A percentile compares a stretch with the other conserved stretches of the same genome.
phyloP scores from a whole-genome alignment of 352 stramenopile genomes.

The Globisporangium megalacanthum region DNA sequence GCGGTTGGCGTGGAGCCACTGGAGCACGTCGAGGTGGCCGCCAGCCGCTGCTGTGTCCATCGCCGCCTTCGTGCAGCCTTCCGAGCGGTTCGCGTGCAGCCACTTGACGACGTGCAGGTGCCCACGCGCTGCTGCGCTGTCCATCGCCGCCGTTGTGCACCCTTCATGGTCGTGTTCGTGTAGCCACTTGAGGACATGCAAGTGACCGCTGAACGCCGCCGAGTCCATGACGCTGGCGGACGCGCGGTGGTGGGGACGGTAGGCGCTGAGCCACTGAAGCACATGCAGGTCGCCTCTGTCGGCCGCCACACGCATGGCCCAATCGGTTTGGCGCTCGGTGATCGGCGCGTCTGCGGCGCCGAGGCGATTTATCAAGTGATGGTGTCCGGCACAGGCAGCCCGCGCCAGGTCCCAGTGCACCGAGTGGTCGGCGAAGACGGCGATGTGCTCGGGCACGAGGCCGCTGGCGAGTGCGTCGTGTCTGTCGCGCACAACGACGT shows the following conservation, averaged over 20 bases:
- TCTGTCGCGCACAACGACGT: conserved; percentile 33
- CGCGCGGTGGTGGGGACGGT: conserved; percentile 45
- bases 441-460: conserved; percentile 39
- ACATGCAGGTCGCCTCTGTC: conserved; percentile 55
- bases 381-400: conserved; percentile 47
- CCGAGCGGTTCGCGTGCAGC: conserved; percentile 54
- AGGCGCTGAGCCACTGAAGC: conserved; percentile 58
- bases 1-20: conserved; percentile 57
- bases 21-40: conserved; percentile 59
- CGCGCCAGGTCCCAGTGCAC: conserved; percentile 49
- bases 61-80: conserved; percentile 65
- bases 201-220: conserved; percentile 56
- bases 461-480: conserved; percentile 38
- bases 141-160: conserved; percentile 69
- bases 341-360: conserved; percentile 28
- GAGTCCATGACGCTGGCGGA: conserved; percentile 76
- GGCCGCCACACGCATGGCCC: conserved; percentile 58
- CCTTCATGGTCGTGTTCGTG: conserved; percentile 58
- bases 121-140: conserved; percentile 65
- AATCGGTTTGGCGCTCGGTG: conserved; percentile 48
- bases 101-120: conserved; percentile 61
- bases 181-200: conserved; percentile 73
- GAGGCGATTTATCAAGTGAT: conserved; percentile 46
- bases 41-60: conserved; percentile 69
- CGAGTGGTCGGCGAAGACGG: conserved; percentile 50